Evolutionary conservation across 2,329 filamentous ascomycete species (phyloP).

Genomic region (Chrysoporthe cubensis): DNA sequence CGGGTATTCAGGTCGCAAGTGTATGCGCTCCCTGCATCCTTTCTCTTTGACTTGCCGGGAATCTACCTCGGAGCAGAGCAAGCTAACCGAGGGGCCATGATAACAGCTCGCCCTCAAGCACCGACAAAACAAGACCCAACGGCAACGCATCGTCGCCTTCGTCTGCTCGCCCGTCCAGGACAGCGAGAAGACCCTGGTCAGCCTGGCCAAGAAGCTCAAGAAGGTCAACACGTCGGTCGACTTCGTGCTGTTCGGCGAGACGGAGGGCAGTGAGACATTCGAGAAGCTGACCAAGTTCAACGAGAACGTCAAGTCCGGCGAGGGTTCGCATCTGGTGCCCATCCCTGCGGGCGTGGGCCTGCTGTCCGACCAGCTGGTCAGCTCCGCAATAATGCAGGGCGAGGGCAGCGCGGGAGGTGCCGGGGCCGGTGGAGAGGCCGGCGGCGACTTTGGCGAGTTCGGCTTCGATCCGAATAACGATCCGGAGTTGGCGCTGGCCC

Average conservation of each 20-base stretch:
- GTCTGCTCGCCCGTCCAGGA: constrained; percentile 92
- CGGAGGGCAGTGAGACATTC: constrained; percentile 83
- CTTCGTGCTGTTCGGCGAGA: constrained; percentile 91
- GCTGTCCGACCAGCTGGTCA: constrained; percentile 87
- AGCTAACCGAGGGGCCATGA: background rate
- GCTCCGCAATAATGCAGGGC: constrained; percentile 86
- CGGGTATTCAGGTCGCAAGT: constrained; percentile 91
- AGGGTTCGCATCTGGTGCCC: constrained; percentile 88
- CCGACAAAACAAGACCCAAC: constrained; percentile 95
- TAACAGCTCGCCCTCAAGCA: constrained; percentile 91
- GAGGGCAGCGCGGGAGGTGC: constrained; percentile 72
- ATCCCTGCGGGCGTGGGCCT: constrained; percentile 90
- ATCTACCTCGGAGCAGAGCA: constrained; percentile 31
- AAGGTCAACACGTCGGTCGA: constrained; percentile 95
- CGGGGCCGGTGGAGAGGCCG: constrained; percentile 58
- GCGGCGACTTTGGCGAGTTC: constrained; percentile 74
- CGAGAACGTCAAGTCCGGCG: constrained; percentile 86
- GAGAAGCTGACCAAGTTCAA: constrained; percentile 96
- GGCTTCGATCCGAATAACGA: constrained; percentile 90
- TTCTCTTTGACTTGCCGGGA: background rate
- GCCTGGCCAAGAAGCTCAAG: constrained; percentile 97
- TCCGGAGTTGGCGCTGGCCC: constrained; percentile 88
- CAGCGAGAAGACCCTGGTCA: constrained; percentile 84
- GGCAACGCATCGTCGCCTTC: constrained; percentile 96
- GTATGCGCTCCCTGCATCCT: constrained; percentile 56